phyloP scores from a whole-genome alignment of 1,284 basidiomycete species.

The Cryptococcus maquisensis region DNA sequence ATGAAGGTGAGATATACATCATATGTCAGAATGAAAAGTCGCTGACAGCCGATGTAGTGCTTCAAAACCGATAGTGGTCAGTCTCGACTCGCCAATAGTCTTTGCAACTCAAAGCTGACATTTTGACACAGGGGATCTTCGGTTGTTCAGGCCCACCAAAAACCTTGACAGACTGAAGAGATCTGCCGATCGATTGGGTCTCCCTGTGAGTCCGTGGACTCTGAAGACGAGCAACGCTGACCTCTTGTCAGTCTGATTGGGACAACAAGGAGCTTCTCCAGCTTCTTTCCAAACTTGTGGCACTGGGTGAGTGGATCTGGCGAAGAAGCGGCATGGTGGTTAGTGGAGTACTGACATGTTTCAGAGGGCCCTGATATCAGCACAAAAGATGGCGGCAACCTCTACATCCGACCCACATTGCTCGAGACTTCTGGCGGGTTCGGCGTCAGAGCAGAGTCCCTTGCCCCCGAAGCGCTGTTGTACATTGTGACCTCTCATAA shows the following conservation, averaged over 20 bases:
- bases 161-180: conserved; percentile 46
- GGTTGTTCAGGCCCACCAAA: conserved; percentile 40
- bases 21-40: background rate
- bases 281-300: conserved; percentile 40
- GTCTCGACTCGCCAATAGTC: too few species aligned
- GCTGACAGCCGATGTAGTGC: conserved; percentile 21
- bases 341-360: background rate
- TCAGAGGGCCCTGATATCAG: conserved; percentile 33
- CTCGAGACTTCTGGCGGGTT: conserved; percentile 44
- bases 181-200: conserved; percentile 38
- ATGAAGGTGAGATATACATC: conserved; percentile 38
- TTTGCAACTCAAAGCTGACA: too few species aligned
- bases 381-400: conserved; percentile 35
- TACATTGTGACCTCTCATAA: conserved; percentile 43
- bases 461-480: conserved; percentile 35
- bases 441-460: conserved; percentile 41
- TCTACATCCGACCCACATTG: conserved; percentile 46
- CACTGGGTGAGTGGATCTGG: conserved; percentile 28
- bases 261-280: conserved; percentile 42
- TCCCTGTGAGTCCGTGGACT: conserved; percentile 28
- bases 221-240: background rate
- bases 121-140: conserved; percentile 18
- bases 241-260: conserved; percentile 31
- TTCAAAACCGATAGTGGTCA: conserved; percentile 38
- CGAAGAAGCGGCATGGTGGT: too few species aligned